These are phyloP conservation scores for Candida sanyaensis DNA, from an alignment of 1,139 yeast species.

Conservation along the genomic window DNA sequence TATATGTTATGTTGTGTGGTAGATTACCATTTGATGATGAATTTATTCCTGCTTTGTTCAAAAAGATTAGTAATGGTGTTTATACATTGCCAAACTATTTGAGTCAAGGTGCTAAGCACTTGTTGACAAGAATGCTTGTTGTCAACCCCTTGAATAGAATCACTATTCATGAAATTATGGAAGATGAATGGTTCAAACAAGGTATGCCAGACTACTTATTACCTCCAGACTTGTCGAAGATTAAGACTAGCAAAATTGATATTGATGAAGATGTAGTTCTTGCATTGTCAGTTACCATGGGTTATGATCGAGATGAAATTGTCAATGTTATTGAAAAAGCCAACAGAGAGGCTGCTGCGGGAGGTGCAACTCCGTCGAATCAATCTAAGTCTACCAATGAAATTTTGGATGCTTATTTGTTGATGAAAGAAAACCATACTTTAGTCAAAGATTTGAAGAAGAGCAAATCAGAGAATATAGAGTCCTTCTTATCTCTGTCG, in stretches of 20 bases:
- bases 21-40: constrained; percentile 97
- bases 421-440: constrained; percentile 82
- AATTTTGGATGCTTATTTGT: constrained; percentile 86
- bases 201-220: constrained; percentile 81
- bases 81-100: constrained; percentile 90
- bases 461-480: constrained; percentile 52
- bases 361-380: constrained; percentile 22
- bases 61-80: constrained; percentile 93
- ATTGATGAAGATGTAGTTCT: constrained; percentile 80
- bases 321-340: constrained; percentile 62
- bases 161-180: constrained; percentile 91
- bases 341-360: constrained; percentile 38
- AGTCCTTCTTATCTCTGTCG: constrained; percentile 50
- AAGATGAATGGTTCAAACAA: constrained; percentile 93
- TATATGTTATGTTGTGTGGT: constrained; percentile 96
- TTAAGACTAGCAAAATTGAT: constrained; percentile 42
- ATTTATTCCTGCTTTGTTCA: constrained; percentile 92
- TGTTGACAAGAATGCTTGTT: constrained; percentile 90
- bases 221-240: constrained; percentile 61
- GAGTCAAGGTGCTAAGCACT: constrained; percentile 83
- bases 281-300: constrained; percentile 86
- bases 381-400: constrained; percentile 49
- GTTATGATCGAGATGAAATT: constrained; percentile 87
- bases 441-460: constrained; percentile 66
- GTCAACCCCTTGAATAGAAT: constrained; percentile 96